A percentile compares a stretch with the other conserved stretches of the same genome.
phyloP scores from a whole-genome alignment of 1,284 basidiomycete genomes.

The Pascua sp. region DNA sequence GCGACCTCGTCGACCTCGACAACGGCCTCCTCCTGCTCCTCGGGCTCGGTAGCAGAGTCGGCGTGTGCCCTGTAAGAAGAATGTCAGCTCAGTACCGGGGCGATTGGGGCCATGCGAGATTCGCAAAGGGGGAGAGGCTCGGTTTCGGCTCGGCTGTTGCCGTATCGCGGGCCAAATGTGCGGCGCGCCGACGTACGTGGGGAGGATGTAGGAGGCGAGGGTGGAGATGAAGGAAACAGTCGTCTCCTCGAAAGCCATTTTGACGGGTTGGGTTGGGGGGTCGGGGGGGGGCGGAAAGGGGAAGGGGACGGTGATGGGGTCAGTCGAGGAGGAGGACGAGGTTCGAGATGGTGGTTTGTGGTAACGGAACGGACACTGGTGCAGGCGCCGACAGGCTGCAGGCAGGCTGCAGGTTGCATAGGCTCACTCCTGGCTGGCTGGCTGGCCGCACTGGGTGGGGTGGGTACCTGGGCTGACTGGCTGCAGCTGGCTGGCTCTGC shows the following conservation, averaged over 20 bases:
- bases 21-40: constrained; percentile 44
- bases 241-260: constrained; percentile 21
- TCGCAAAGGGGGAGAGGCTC: too few species aligned
- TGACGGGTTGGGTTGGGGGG: not conserved
- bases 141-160: too few species aligned
- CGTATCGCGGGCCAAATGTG: not conserved
- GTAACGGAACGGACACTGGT: too few species aligned
- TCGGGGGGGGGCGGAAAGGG: not conserved
- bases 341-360: constrained; percentile 1
- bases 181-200: constrained; percentile 31
- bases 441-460: too few species aligned
- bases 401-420: too few species aligned
- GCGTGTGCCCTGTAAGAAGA: constrained; percentile 43
- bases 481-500: too few species aligned
- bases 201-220: constrained; percentile 35
- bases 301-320: not conserved
- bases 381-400: too few species aligned
- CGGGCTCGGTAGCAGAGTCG: constrained; percentile 45
- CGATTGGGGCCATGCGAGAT: too few species aligned
- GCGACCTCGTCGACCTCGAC: constrained; percentile 42
- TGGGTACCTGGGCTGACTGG: too few species aligned
- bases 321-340: too few species aligned
- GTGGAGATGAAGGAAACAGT: constrained; percentile 34
- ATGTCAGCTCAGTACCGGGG: not conserved
- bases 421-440: too few species aligned